Conservation (phyloP, 139 green algal genomes). For the Coelastrella sp. region DNA sequence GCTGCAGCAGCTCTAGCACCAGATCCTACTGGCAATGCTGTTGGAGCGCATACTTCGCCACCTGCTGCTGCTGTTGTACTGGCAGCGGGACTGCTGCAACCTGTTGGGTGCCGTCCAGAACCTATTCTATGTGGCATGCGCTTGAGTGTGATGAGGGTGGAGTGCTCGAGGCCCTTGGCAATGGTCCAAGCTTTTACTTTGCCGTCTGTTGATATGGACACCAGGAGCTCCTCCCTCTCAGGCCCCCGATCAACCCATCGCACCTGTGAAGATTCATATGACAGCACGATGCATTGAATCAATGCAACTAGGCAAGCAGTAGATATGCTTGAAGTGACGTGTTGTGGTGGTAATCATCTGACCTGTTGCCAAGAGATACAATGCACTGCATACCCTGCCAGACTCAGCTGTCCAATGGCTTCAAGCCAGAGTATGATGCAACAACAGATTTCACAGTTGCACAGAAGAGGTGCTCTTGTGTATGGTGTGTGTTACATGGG, state of each 20-base stretch:
- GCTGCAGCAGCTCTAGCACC: constrained; percentile 1
- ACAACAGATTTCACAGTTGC: no score
- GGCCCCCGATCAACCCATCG: constrained; percentile 76
- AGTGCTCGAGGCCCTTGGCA: constrained; percentile 82
- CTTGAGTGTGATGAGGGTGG: constrained; percentile 89
- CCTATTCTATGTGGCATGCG: constrained; percentile 56
- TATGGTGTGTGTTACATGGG: no score
- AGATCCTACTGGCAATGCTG: neutral
- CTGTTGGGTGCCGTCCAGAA: neutral
- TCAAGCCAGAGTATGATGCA: no score
- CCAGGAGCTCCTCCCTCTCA: constrained; percentile 82
- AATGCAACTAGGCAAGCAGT: neutral
- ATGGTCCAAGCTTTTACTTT: constrained; percentile 85
- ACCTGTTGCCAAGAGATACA: neutral
- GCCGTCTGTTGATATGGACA: constrained; percentile 91
- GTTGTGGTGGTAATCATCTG: neutral
- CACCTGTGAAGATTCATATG: constrained; percentile 49
- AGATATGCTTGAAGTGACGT: no score
- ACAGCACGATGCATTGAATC: neutral
- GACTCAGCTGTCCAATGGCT: no score
- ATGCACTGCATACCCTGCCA: no score
- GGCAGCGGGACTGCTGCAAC: neutral
- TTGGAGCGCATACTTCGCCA: neutral
- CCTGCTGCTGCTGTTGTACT: constrained; percentile 28
- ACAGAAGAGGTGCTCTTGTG: no score